Conservation (phyloP, 495 filamentous ascomycete genomes). For the Hyaloscypha hepaticicola region DNA sequence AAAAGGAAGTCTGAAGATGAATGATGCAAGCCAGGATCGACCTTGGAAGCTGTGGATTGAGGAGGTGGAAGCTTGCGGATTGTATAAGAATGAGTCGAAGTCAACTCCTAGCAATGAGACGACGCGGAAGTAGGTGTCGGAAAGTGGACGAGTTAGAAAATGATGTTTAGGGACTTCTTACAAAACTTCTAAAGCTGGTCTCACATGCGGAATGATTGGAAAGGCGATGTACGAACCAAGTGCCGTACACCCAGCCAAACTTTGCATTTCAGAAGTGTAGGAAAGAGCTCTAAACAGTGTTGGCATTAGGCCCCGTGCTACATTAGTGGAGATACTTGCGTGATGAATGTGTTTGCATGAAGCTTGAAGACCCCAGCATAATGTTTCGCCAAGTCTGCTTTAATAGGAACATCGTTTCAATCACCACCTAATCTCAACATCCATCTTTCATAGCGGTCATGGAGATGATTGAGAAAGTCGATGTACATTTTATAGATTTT, state of each 20-base stretch:
- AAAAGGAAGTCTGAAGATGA: conserved; percentile 27
- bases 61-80: conserved; percentile 37
- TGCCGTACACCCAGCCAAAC: neutral
- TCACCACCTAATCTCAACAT: neutral
- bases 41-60: conserved; percentile 46
- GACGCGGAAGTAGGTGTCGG: too few relatives aligned
- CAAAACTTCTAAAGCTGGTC: too few relatives aligned
- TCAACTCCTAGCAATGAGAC: too few relatives aligned
- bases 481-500: neutral
- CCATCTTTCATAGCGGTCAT: neutral
- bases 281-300: neutral
- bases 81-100: conserved; percentile 30
- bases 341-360: neutral
- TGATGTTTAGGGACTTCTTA: neutral
- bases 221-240: neutral
- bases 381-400: neutral
- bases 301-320: neutral
- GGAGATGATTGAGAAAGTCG: neutral
- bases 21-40: conserved; percentile 27
- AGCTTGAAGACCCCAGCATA: neutral
- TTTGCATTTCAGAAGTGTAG: neutral
- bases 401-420: neutral
- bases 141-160: neutral
- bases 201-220: too few relatives aligned
- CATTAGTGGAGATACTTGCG: neutral